These are phyloP conservation scores for Lipomyces kockii DNA, from an alignment of 805 yeast species.

Conservation along the genomic window DNA sequence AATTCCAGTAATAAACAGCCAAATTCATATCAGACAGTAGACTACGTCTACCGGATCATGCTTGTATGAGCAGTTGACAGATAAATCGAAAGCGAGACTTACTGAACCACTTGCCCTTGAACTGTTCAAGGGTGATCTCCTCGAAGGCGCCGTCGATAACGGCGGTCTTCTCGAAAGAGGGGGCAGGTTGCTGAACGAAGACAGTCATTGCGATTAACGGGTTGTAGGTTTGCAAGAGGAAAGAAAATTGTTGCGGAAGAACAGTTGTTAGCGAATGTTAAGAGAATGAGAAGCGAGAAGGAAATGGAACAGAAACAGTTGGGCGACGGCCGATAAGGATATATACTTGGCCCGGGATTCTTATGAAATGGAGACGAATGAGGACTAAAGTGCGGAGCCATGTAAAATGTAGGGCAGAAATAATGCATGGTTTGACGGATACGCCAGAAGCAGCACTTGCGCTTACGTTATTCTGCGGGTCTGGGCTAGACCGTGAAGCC, in stretches of 20 bases:
- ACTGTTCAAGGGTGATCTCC: constrained; percentile 91
- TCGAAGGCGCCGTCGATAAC: constrained; percentile 96
- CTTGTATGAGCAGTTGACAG: background rate
- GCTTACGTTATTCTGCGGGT: background rate
- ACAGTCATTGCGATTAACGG: constrained; percentile 70
- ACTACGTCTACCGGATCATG: background rate
- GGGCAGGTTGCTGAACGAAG: constrained; percentile 93
- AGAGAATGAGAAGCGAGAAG: background rate
- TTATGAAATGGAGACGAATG: background rate
- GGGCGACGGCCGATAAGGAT: background rate
- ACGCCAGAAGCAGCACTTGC: background rate
- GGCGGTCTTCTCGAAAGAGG: constrained; percentile 94
- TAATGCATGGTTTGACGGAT: background rate
- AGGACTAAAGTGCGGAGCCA: background rate
- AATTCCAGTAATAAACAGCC: background rate
- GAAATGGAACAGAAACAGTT: background rate
- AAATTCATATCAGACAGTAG: background rate
- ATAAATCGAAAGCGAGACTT: background rate
- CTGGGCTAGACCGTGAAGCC: background rate
- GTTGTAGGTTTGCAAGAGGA: background rate
- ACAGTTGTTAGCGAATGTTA: background rate
- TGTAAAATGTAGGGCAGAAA: background rate
- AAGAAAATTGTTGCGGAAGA: background rate
- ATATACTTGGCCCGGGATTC: background rate
- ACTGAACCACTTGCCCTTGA: constrained; percentile 94